Conservation (phyloP, 106 monocot species). For the Xerophyta viscosa region DNA sequence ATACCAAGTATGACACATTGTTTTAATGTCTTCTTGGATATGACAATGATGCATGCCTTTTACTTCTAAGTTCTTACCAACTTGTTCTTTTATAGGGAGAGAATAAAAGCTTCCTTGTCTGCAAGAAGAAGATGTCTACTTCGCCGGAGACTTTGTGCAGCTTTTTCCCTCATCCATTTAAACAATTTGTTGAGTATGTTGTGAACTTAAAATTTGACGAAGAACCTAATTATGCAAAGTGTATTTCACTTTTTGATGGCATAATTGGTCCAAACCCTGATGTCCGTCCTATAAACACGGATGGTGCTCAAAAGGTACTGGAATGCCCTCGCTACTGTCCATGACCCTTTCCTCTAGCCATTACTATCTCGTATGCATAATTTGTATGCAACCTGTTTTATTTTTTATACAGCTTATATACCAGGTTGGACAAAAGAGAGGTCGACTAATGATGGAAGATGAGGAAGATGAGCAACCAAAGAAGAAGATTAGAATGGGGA, state of each 20-base stretch:
- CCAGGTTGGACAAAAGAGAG: constrained; percentile 94
- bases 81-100: constrained; percentile 47
- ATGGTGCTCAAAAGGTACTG: constrained; percentile 89
- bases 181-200: constrained; percentile 71
- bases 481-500: constrained; percentile 81
- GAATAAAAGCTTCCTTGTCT: constrained; percentile 91
- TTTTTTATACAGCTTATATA: constrained; percentile 49
- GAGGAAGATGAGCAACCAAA: constrained; percentile 85
- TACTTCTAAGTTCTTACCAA: too few relatives aligned
- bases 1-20: constrained; percentile 75
- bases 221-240: constrained; percentile 88
- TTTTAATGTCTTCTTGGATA: too few relatives aligned
- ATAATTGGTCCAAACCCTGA: constrained; percentile 73
- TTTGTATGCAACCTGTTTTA: too few relatives aligned
- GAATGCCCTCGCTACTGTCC: neutral
- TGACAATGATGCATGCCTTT: too few relatives aligned
- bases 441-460: constrained; percentile 54
- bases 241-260: constrained; percentile 79
- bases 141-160: constrained; percentile 66
- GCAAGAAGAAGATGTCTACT: constrained; percentile 95
- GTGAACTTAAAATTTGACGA: constrained; percentile 91
- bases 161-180: constrained; percentile 76
- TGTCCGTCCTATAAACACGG: constrained; percentile 74
- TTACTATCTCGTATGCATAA: too few relatives aligned
- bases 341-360: too few relatives aligned